Percentiles rank a stretch among this genome's conserved stretches.
Conservation (phyloP, 2,329 filamentous ascomycete species). For the Colletotrichum ledebouriae region DNA sequence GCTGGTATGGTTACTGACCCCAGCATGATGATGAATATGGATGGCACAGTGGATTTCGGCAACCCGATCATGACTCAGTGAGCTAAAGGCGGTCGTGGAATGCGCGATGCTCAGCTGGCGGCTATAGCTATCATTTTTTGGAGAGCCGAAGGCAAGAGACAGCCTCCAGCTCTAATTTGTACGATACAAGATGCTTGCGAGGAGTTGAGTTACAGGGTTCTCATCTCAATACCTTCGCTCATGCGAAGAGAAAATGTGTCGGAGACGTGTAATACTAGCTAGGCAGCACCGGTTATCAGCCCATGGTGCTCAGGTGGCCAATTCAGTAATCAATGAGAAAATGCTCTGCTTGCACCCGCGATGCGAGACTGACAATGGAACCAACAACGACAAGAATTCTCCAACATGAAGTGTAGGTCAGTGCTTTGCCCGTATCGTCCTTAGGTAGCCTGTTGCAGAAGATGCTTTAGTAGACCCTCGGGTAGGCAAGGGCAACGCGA, state of each 20-base stretch:
- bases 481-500: too few species aligned
- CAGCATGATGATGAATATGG: constrained; percentile 43
- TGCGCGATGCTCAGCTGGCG: background rate
- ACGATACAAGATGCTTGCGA: constrained; percentile 14
- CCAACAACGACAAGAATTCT: too few species aligned
- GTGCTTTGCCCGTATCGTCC: background rate
- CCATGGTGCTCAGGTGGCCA: too few species aligned
- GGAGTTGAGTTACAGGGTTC: constrained; percentile 16
- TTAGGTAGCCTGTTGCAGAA: too few species aligned
- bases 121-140: background rate
- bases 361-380: too few species aligned
- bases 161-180: constrained; percentile 1
- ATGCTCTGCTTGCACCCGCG: background rate
- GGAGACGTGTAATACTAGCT: constrained; percentile 35
- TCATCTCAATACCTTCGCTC: background rate
- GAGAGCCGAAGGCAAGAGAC: background rate
- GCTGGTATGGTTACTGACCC: constrained; percentile 36
- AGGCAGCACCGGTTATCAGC: background rate
- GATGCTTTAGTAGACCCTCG: too few species aligned
- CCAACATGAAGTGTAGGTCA: too few species aligned
- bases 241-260: constrained; percentile 5
- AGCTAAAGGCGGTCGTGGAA: background rate
- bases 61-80: constrained; percentile 42
- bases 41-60: constrained; percentile 39
- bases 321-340: background rate